These are phyloP conservation scores for Metrosideros polymorpha DNA, from an alignment of 441 rosid species.

Conservation along the genomic window DNA sequence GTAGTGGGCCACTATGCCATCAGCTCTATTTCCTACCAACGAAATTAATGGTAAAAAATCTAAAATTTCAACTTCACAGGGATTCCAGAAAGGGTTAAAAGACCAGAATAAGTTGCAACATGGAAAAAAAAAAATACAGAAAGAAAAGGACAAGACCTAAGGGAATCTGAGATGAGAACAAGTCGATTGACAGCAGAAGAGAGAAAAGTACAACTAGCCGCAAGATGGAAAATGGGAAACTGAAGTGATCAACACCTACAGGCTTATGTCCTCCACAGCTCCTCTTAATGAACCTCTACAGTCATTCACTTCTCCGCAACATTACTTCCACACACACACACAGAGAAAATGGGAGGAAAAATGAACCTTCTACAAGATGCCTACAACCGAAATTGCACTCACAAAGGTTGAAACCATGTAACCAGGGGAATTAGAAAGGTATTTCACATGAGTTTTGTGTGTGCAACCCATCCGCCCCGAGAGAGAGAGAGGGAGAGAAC, in stretches of 20 bases:
- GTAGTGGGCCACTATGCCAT: not conserved
- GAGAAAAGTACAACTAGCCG: not conserved
- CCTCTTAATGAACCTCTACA: not conserved
- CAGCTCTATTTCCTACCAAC: not conserved
- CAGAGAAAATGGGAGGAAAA: not conserved
- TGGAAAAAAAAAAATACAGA: not conserved
- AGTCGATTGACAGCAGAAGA: not conserved
- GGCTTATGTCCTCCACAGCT: not conserved
- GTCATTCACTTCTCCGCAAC: not conserved
- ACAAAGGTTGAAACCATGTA: not conserved
- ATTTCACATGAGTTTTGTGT: not conserved
- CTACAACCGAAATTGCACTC: not conserved
- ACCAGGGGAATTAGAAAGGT: not conserved
- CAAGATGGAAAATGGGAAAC: no score
- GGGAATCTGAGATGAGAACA: not conserved
- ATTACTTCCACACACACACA: not conserved
- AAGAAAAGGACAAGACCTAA: not conserved
- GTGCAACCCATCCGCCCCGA: not conserved
- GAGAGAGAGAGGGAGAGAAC: not conserved
- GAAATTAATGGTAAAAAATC: not conserved
- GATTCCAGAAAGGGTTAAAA: not conserved
- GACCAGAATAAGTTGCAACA: not conserved
- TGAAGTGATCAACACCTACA: not conserved
- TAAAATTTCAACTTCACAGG: not conserved
- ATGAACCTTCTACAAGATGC: not conserved